A percentile compares a stretch with the other conserved stretches of the same genome.
Evolutionary conservation across 2,329 filamentous ascomycete genomes (phyloP).

Genomic region (Exophiala sideris): DNA sequence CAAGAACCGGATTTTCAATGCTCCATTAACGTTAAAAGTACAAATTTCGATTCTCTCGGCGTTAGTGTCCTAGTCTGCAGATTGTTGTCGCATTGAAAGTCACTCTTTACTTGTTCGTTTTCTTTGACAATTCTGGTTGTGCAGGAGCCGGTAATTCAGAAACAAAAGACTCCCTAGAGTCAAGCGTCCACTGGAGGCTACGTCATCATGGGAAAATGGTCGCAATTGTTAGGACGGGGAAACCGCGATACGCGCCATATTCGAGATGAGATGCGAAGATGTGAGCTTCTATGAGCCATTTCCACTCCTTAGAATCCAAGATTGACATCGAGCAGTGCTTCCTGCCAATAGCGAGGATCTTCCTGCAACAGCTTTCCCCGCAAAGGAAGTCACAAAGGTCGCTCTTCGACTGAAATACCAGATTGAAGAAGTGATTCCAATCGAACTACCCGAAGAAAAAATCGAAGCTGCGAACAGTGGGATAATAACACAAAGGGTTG

Average conservation of each 20-base stretch:
- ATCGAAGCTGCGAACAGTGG: conserved; percentile 79
- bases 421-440: conserved; percentile 83
- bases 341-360: conserved; percentile 40
- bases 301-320: background rate
- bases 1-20: conserved; percentile 5
- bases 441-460: conserved; percentile 73
- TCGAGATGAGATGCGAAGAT: conserved; percentile 39
- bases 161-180: background rate
- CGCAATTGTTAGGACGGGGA: conserved; percentile 13
- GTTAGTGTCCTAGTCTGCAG: background rate
- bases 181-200: background rate
- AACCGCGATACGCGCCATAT: conserved; percentile 33
- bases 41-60: background rate
- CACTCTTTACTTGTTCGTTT: too few species aligned
- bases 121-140: too few species aligned
- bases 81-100: too few species aligned
- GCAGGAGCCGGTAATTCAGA: background rate
- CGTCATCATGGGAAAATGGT: conserved; percentile 23
- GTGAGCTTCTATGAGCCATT: conserved; percentile 33
- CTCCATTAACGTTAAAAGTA: background rate
- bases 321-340: conserved; percentile 33
- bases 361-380: conserved; percentile 62
- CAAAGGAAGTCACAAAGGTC: conserved; percentile 80
- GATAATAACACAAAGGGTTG: conserved; percentile 75
- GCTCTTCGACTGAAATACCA: conserved; percentile 87